Evolutionary conservation across 2,329 filamentous ascomycete species (phyloP), one percentile per base, ranked within the genome.

Genomic region (Dactylonectria macrodidyma): DNA sequence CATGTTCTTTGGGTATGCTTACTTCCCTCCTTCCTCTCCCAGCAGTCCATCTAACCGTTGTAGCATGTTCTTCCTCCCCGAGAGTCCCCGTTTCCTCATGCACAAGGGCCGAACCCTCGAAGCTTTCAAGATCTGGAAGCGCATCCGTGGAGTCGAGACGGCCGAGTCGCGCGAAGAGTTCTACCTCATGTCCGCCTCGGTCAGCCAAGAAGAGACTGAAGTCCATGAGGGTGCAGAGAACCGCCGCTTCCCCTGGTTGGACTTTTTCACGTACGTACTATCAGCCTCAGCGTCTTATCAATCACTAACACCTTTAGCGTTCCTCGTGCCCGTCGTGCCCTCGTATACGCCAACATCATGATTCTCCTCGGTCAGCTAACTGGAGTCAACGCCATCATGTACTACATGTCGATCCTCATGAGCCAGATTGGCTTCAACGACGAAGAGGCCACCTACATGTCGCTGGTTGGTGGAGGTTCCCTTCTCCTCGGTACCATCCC

Each of bases 321-420:
- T 47, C 89, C 90, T 7, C 88, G 92, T 38, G 89, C 89, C n/a
- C 88, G 90, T 24, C 85, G 91, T 10, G 89, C 91, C 2, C 83
- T 92, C 50, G 79, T 92, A 66, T 92, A 92, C 74, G 90, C 90
- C 74, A 92, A 91, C 74, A 86, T 90, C 46, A 92, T 92, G 90
- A 89, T 92, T 63, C 85, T 92, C 67, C 83, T 92, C 0, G 92
- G 92, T 0, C 92, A 94, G 73, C 85, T 93, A 44, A 93, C 91
- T 0, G 91, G 91, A 61, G 89, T 92, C 56, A 92, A 92, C 67
- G 89, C 89, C 0, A 89, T 92, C 62, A 88, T 91, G 86, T 93
- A 93, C 80, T 93, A 92, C 81, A 92, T 93, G 90, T 86, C 84
- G 0, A 85, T 89, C 0, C 81, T 94, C 7, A 92, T 93, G 90